Evolutionary conservation across 257 asterid species (phyloP), one percentile per base, ranked within the genome.

Genomic region (Nicotiana noctiflora): DNA sequence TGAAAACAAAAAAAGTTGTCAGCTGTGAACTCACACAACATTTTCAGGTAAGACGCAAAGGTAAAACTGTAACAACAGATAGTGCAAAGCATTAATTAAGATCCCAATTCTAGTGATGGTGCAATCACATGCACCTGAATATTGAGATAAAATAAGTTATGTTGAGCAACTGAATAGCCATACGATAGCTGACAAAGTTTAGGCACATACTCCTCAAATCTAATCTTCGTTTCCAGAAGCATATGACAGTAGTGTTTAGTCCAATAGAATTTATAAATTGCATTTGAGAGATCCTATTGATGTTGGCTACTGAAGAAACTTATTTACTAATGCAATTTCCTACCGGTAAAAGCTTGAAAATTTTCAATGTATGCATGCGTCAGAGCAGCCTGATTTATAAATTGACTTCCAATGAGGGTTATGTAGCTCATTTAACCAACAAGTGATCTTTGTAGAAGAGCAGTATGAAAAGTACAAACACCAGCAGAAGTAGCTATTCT

Each of bases 361-460:
- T 7, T 49, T 46, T 72, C 40, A 60, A 72, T 23, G 1, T 72
- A 72, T 14, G 40, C 15, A 51, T 21, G 23, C 60, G 13, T 6
- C 77, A 70, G 12, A 70, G 77, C 46, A 70, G 57, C 57, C 77
- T 70, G 77, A 44, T 70, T 70, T 8, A 72, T 72, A 46, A 49
- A 8, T 12, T 15, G 77, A 21, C 34, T 72, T 46, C 59, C 60
- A 72, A 44, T 21, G 34, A 70, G 77, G 19, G 57, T 44, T 14
- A 21, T 12, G 21, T 72, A 46, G 60, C 60, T 46, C 60, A 72
- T 13, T 21, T 72, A 44, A 46, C 78, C 40, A 72, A 72, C 34
- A 72, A 23, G 49, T 72, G 78, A 2, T 46, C 49, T 44, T 44
- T 70, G 57, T 53, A 70, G 59, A 44, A 21, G 77, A 46, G 77